Conservation (phyloP, 2,329 filamentous ascomycete genomes). For the Arthrobotrys pseudoclavata region DNA sequence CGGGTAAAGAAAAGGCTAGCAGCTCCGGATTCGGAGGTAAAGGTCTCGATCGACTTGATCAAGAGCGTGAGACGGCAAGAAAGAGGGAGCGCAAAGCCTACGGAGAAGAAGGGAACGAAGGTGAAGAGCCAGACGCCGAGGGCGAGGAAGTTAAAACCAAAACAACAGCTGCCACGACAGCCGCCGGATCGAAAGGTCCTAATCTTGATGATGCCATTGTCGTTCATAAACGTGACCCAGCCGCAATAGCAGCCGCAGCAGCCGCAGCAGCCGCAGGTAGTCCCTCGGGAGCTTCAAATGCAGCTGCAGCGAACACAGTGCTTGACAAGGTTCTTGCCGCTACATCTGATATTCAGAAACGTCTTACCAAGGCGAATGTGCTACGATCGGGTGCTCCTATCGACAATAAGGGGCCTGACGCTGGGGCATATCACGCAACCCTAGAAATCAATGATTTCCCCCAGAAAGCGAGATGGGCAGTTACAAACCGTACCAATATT, state of each 20-base stretch:
- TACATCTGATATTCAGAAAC: constrained; percentile 89
- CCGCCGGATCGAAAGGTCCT: constrained; percentile 67
- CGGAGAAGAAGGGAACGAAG: constrained; percentile 84
- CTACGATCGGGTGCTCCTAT: constrained; percentile 93
- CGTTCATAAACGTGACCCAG: constrained; percentile 75
- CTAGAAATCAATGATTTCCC: constrained; percentile 99
- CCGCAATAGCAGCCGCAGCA: constrained; percentile 69
- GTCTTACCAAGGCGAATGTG: constrained; percentile 88
- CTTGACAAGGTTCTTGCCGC: constrained; percentile 91
- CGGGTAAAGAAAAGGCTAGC: constrained; percentile 86
- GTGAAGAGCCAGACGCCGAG: constrained; percentile 78
- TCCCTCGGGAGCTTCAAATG: constrained; percentile 63
- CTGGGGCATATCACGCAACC: constrained; percentile 95
- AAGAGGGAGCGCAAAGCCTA: constrained; percentile 88
- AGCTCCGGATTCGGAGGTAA: constrained; percentile 94
- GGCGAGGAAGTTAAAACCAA: constrained; percentile 64
- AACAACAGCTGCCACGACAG: constrained; percentile 63
- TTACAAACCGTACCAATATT: constrained; percentile 98
- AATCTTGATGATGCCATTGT: constrained; percentile 77
- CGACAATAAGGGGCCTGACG: constrained; percentile 98
- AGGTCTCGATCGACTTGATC: constrained; percentile 89
- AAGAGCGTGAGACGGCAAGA: constrained; percentile 88
- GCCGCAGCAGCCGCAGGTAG: constrained; percentile 55
- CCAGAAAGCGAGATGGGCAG: constrained; percentile 95
- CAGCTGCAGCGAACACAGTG: constrained; percentile 69